phyloP scores from a whole-genome alignment of 495 filamentous ascomycete genomes.

The Penicillium maclennaniae region DNA sequence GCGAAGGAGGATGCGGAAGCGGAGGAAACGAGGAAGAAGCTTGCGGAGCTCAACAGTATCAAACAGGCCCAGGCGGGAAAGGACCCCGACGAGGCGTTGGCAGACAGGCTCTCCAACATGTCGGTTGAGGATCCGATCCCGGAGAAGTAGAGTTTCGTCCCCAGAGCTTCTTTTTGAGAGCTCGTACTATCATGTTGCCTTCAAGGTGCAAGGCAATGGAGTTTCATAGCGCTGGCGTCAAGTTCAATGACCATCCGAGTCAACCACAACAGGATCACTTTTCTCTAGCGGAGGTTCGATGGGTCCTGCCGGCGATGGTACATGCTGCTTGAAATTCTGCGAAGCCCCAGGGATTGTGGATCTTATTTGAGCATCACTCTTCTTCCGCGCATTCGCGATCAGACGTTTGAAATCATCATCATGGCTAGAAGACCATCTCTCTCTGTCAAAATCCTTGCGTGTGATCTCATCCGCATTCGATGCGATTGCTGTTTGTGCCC shows the following conservation, averaged over 20 bases:
- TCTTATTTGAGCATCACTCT: slow-evolving; percentile 28
- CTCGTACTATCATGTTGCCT: neutral
- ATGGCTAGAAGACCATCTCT: slow-evolving; percentile 70
- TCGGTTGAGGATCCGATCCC: slow-evolving; percentile 40
- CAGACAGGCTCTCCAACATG: slow-evolving; percentile 41
- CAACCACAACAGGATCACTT: neutral
- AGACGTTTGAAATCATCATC: slow-evolving; percentile 67
- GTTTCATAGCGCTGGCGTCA: neutral
- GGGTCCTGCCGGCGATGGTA: neutral
- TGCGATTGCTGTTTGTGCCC: slow-evolving; percentile 19
- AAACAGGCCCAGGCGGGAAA: slow-evolving; percentile 27
- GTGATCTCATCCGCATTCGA: slow-evolving; percentile 46
- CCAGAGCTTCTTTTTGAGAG: neutral
- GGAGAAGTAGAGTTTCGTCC: slow-evolving; percentile 14
- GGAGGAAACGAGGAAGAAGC: slow-evolving; percentile 40
- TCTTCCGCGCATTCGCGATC: slow-evolving; percentile 64
- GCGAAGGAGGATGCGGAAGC: slow-evolving; percentile 51
- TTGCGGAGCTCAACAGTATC: slow-evolving; percentile 42
- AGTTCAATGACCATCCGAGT: neutral
- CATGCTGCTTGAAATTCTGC: neutral
- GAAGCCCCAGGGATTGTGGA: slow-evolving; percentile 29
- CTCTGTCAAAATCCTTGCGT: slow-evolving; percentile 79
- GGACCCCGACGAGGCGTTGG: slow-evolving; percentile 30
- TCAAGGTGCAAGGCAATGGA: neutral
- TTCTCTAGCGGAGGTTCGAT: neutral